Evolutionary conservation across 208 protist genomes (phyloP).

Genomic region (Wallacemonas sp.): DNA sequence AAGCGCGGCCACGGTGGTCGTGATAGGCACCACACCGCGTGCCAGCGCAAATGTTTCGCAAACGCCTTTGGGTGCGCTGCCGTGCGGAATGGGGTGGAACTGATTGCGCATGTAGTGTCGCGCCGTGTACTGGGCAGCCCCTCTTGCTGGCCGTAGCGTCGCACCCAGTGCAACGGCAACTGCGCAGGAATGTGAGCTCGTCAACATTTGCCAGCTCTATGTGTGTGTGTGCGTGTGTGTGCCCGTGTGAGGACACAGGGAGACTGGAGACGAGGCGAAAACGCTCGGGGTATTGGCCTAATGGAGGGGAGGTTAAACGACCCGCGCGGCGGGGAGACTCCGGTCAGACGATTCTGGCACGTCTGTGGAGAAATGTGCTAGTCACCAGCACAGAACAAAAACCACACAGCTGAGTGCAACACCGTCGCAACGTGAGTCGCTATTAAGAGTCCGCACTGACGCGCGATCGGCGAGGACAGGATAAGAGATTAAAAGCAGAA

Average conservation of each 20-base stretch:
- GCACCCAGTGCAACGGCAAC: not conserved
- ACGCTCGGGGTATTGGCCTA: too few relatives aligned
- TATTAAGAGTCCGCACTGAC: too few relatives aligned
- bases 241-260: not conserved
- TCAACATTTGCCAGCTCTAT: conserved; percentile 1
- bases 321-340: too few relatives aligned
- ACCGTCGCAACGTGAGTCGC: too few relatives aligned
- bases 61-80: conserved; percentile 10
- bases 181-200: not conserved
- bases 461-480: too few relatives aligned
- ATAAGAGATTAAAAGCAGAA: too few relatives aligned
- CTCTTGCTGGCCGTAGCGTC: not conserved
- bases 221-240: not conserved
- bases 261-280: too few relatives aligned
- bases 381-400: too few relatives aligned
- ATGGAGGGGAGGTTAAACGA: too few relatives aligned
- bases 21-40: conserved; percentile 10
- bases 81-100: conserved; percentile 16
- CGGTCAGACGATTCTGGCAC: too few relatives aligned
- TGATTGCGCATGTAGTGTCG: conserved; percentile 7
- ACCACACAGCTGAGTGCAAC: too few relatives aligned
- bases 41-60: conserved; percentile 21
- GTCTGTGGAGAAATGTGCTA: too few relatives aligned
- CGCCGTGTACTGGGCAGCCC: not conserved
- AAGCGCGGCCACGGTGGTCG: conserved; percentile 8